These are phyloP conservation scores for Eimeria necatrix DNA, from an alignment of 169 alveolate genomes.

Conservation along the genomic window DNA sequence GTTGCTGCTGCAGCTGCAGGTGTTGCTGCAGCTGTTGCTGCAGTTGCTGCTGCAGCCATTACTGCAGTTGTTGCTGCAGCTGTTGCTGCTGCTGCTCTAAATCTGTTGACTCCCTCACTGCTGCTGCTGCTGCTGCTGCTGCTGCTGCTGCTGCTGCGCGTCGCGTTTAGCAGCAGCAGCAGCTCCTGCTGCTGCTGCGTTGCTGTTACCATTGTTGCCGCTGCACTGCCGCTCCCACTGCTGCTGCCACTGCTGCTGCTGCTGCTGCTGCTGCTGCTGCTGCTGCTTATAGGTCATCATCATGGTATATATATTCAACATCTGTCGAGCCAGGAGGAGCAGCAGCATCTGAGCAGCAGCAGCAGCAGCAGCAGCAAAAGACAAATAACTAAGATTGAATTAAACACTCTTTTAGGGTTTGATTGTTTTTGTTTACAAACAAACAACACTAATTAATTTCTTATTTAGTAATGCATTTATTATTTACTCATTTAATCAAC, in stretches of 20 bases:
- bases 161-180: neutral
- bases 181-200: neutral
- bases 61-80: no score
- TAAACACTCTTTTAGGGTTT: neutral
- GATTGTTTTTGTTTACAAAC: neutral
- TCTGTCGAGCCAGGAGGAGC: neutral
- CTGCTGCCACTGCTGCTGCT: neutral
- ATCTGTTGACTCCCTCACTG: no score
- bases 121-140: no score
- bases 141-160: neutral
- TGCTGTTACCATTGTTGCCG: neutral
- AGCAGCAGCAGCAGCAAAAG: neutral
- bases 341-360: neutral
- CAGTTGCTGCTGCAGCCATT: no score
- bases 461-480: no score
- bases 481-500: no score
- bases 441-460: no score
- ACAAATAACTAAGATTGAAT: neutral
- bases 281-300: neutral
- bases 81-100: no score
- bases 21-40: no score
- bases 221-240: neutral
- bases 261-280: neutral
- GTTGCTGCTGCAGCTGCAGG: no score
- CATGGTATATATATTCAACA: neutral